Base-by-base conservation (phyloP, 257 asterid genomes). In the Solanum appendiculatum region DNA sequence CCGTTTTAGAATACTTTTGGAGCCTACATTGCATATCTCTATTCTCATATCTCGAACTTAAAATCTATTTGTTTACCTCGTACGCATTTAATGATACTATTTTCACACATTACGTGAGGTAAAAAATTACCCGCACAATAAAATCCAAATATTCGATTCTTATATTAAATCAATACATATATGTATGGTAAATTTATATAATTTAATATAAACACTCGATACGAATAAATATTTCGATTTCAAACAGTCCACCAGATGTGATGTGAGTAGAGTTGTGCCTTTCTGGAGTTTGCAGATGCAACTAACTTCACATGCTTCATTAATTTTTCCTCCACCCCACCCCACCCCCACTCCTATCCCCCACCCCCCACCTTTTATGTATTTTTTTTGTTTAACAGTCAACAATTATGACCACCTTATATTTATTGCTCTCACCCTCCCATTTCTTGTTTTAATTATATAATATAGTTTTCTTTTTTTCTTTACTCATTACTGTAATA, bases 11-110 rank as follows among this genome's bases (percentile, higher is more conserved):
- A 60, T 60, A 60, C 9, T 23, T 60, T 60, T 37, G 5, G 31
- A 4, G 14, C 27, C 13, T 2, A 64, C 2, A 1, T 25, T 1
- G 0, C 4, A 1, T 63, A 63, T 63, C 15, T 63, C 72, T 64
- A 27, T 66, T 66, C 0, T 14, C 37, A 27, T 66, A 66, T 1
- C 1, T 66, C 0, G 0, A 27, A 27, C 16, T 14, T 0, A 31
- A 29, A 14, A 66, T 27, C 0, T 64, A 5, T 56, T 54, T 20
- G 0, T 54, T 20, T 63, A 63, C 5, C 25, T 5, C 2, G 0
- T 25, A 64, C 5, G 20, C 36, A 64, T 13, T 64, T 0, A 10
- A 25, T 13, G 21, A 13, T 2, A 0, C 10, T 64, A 64, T 27
- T 10, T 66, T 5, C 21, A 60, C 3, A 60, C 0, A 23, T 9